Evolutionary conservation across 257 asterid genomes (phyloP), one percentile per base, ranked within the genome.

Genomic region (Datura wrightii): DNA sequence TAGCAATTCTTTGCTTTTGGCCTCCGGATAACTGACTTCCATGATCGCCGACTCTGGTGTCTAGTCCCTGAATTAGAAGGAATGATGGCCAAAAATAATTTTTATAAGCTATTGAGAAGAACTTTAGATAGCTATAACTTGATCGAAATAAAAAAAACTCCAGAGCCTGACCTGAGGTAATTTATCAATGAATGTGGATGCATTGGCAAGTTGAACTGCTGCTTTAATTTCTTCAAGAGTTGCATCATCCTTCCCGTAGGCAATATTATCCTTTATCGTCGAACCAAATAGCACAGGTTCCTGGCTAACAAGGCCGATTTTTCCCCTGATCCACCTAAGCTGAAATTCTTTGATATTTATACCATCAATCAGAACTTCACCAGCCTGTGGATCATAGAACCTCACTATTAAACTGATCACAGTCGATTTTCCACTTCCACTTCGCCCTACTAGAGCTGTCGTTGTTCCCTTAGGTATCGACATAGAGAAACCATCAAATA

Each of bases 171-270:
- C 98, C 93, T 94, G 92, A 2, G 97, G 97, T 53, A 94, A 79
- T 85, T 94, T 91, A 84, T 92, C 97, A 14, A 93, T 91, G 87
- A 93, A 94, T 54, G 90, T 94, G 60, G 97, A 91, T 72, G 98
- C 98, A 66, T 93, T 94, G 10, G 98, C 97, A n/a, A 89, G 89
- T 87, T 91, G 92, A 16, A 92, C 76, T 3, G 97, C 98, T 0
- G 87, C 84, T 88, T 89, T 86, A 42, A 93, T 92, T 88, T 93
- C 97, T 87, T 92, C 91, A 63, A 84, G 86, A 37, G 94, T 92
- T 9, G 97, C 98, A 37, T 92, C 90, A 0, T 93, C 91, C 84
- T 92, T 94, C 15, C 98, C 97, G 13, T 94, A 94, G 0, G 94
- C 88, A 76, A 94, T 93, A 60, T 94, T 94, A 8, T 94, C 97